phyloP scores from a whole-genome alignment of 768 basidiomycete species.

The Phlegmacium glaucopus region DNA sequence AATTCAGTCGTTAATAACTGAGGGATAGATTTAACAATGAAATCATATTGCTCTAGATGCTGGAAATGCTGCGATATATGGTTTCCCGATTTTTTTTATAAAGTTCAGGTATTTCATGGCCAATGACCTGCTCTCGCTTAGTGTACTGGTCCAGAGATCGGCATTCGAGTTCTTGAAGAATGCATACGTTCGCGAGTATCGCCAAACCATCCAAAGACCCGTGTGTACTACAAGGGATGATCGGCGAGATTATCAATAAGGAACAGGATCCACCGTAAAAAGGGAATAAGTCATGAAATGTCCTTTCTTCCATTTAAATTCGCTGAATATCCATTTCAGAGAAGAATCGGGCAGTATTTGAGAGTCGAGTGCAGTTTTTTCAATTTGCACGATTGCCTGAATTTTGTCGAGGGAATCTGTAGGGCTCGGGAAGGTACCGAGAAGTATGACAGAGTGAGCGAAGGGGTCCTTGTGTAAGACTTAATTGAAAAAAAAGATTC shows the following conservation, averaged over 20 bases:
- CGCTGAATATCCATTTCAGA: slow-evolving; percentile 30
- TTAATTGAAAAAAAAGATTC: no score
- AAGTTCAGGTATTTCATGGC: slow-evolving; percentile 86
- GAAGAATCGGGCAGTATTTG: slow-evolving; percentile 37
- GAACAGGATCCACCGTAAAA: neutral
- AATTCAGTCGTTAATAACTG: no score
- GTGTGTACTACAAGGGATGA: slow-evolving; percentile 66
- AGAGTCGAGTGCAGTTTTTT: slow-evolving; percentile 64
- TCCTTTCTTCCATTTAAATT: slow-evolving; percentile 54
- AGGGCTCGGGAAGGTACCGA: slow-evolving; percentile 62
- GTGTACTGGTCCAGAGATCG: slow-evolving; percentile 60
- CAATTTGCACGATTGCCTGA: slow-evolving; percentile 70
- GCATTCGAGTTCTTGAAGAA: no score
- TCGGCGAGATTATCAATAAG: neutral
- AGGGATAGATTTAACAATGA: no score
- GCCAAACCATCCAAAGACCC: slow-evolving; percentile 70
- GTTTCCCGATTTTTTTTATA: slow-evolving; percentile 69
- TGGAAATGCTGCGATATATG: slow-evolving; percentile 78
- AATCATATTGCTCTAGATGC: slow-evolving; percentile 68
- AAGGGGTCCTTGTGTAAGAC: slow-evolving; percentile 61
- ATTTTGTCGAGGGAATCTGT: no score
- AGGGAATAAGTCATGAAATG: no score
- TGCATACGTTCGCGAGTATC: slow-evolving; percentile 30
- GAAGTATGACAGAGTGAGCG: slow-evolving; percentile 58
- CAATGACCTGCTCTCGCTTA: slow-evolving; percentile 57